Base-by-base conservation (phyloP, 2,329 filamentous ascomycete genomes). In the Scortechinia acanthostroma region DNA sequence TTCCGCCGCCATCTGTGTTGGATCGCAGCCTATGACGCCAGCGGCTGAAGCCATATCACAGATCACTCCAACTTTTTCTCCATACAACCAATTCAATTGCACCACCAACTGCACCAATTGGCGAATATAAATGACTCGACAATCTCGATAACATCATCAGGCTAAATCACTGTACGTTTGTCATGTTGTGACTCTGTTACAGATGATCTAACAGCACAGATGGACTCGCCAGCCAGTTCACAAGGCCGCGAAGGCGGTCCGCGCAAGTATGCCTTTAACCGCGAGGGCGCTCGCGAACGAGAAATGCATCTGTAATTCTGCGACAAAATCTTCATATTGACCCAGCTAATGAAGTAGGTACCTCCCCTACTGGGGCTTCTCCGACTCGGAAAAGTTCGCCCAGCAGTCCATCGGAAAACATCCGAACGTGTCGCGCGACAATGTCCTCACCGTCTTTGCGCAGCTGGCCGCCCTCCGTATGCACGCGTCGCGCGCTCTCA, bases 391-490 rank as follows among this genome's bases (percentile, higher is more conserved):
- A 30, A 30, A 30, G n/a, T 30, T 30, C n/a, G 25, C 25, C 10
- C 25, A 30, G 25, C 25, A 30, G 25, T 30, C 25, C 25, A n/a
- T 30, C n/a, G 25, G 25, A 30, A 10, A 30, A n/a, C 25, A n/a
- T 30, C 25, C 25, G 10, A 30, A 30, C n/a, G 25, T 30, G 10
- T 40, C 35, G 13, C 35, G 35, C 6, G 43, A 45, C 33, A 42
- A n/a, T 16, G 19, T 16, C 16, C 25, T 45, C 10, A 58, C 56
- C 3, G 52, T 51, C 13, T 52, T 60, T 25, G 57, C 57, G 2
- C 57, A 60, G 42, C 47, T 60, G 10, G 53, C 51, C 4, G 50
- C 52, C 19, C 42, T 60, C 13, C 49, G 54, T 19, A 47, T 59
- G 37, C 20, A 53, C 16, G 51, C 52, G 4, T 45, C 48, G 22